Conservation (phyloP, 208 protist species). For the Crithidia mellificae region DNA sequence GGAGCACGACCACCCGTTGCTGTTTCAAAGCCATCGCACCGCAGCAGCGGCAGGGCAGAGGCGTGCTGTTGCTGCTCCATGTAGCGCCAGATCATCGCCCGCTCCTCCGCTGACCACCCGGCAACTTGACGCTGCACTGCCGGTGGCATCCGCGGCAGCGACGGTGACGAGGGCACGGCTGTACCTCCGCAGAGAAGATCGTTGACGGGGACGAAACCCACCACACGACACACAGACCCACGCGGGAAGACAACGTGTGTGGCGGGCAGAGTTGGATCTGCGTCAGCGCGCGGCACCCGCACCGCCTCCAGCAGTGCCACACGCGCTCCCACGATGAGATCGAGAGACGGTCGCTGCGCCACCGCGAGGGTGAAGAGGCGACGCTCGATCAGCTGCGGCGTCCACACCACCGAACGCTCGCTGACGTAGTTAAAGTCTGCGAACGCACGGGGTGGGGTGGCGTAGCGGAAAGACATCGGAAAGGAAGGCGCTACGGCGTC, state of each 20-base stretch:
- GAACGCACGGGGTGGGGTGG: not conserved
- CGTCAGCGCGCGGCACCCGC: not conserved
- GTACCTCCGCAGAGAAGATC: not conserved
- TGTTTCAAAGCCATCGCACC: not conserved
- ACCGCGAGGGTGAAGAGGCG: slow-evolving; percentile 51
- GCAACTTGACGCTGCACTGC: slow-evolving; percentile 9
- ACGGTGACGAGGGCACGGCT: not conserved
- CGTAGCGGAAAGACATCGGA: not conserved
- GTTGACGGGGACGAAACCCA: slow-evolving; percentile 17
- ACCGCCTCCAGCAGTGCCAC: slow-evolving; percentile 34
- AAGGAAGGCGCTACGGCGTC: not conserved
- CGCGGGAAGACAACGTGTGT: not conserved
- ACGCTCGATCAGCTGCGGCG: slow-evolving; percentile 42
- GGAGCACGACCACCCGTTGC: too few species aligned
- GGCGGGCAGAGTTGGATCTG: not conserved
- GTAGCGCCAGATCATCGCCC: slow-evolving; percentile 13
- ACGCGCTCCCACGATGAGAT: slow-evolving; percentile 35
- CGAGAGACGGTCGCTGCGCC: slow-evolving; percentile 36
- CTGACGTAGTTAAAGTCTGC: slow-evolving; percentile 18
- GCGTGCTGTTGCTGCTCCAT: slow-evolving; percentile 30
- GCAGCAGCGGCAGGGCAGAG: slow-evolving; percentile 40
- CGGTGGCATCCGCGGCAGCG: slow-evolving; percentile 1
- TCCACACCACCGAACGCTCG: slow-evolving; percentile 17
- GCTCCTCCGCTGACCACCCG: not conserved
- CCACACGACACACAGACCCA: slow-evolving; percentile 28